Percentiles rank a stretch among this genome's conserved stretches.
phyloP scores from a whole-genome alignment of 306 rosid species.

The Quercus cerris region DNA sequence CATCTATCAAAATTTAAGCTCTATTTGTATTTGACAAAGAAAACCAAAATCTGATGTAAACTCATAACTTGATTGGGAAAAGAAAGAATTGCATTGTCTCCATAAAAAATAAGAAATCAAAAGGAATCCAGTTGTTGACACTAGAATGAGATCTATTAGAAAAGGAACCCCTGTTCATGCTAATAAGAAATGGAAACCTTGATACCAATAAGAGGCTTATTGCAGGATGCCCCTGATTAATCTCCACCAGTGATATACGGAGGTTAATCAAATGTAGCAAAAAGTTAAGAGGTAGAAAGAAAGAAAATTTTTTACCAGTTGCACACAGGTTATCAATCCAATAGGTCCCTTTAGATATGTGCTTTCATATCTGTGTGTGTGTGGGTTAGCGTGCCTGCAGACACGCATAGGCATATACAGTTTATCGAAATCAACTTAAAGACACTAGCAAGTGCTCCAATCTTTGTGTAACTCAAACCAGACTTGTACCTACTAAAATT shows the following conservation, averaged over 20 bases:
- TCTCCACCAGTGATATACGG: neutral
- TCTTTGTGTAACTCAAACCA: neutral
- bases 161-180: neutral
- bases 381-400: too few species aligned
- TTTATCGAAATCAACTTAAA: neutral
- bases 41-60: neutral
- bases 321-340: neutral
- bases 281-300: neutral
- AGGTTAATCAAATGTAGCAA: neutral
- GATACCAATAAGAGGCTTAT: neutral
- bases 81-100: neutral
- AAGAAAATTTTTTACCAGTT: neutral
- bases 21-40: neutral
- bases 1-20: neutral
- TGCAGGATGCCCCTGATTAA: neutral
- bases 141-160: neutral
- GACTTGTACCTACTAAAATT: neutral
- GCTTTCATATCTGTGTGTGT: neutral
- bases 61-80: neutral
- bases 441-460: neutral
- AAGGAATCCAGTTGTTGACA: neutral
- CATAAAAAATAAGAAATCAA: neutral
- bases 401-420: neutral
- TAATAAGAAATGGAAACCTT: neutral
- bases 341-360: neutral